Evolutionary conservation across 202 grass and related monocot species (phyloP).

Genomic region (Alloteropsis angusta): DNA sequence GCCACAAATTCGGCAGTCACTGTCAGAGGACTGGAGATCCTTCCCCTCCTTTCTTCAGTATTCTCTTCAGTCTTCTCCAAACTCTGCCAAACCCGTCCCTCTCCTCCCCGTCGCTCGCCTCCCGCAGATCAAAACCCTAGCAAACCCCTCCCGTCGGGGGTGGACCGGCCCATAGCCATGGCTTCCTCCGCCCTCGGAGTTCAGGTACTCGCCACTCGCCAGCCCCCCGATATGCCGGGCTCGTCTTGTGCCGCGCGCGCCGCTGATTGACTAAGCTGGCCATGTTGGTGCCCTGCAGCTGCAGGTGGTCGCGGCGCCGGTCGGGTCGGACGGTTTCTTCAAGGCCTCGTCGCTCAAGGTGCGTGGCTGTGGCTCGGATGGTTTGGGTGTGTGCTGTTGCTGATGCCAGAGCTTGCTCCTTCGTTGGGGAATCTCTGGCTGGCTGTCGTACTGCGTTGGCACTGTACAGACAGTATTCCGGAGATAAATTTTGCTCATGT

Average conservation of each 20-base stretch:
- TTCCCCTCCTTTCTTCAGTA: neutral
- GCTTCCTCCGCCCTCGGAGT: slow-evolving; percentile 42
- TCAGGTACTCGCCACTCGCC: slow-evolving; percentile 32
- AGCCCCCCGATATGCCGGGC: neutral
- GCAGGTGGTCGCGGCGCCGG: neutral
- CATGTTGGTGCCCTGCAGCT: slow-evolving; percentile 23
- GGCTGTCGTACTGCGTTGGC: neutral
- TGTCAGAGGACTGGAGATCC: neutral
- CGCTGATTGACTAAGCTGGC: neutral
- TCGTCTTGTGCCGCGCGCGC: neutral
- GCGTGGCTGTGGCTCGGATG: slow-evolving; percentile 24
- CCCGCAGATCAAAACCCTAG: slow-evolving; percentile 32
- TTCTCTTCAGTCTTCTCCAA: neutral
- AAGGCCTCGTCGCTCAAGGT: slow-evolving; percentile 52
- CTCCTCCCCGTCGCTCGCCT: slow-evolving; percentile 15
- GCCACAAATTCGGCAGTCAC: neutral
- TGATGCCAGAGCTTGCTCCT: neutral
- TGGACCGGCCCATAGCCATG: slow-evolving; percentile 39
- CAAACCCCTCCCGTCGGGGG: slow-evolving; percentile 5
- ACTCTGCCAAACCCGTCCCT: neutral
- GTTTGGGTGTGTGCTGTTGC: neutral
- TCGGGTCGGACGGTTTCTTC: slow-evolving; percentile 30
- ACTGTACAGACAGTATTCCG: neutral
- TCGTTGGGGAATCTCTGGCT: slow-evolving; percentile 9
- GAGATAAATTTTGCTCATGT: neutral